phyloP scores from a whole-genome alignment of 2,329 filamentous ascomycete species.

The Beauveria sp. region DNA sequence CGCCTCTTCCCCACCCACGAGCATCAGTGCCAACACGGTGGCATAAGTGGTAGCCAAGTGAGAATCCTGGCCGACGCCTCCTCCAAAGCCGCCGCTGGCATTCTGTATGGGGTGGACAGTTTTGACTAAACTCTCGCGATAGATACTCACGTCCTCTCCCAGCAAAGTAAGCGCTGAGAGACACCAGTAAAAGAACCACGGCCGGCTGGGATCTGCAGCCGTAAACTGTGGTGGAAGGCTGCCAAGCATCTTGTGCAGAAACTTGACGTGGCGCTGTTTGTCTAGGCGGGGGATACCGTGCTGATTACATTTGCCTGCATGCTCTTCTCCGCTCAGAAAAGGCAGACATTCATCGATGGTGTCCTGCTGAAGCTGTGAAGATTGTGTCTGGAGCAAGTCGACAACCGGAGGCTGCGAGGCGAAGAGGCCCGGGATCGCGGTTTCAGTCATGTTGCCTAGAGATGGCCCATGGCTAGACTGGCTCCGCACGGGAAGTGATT shows the following conservation, averaged over 20 bases:
- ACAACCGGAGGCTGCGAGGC: slow-evolving; percentile 51
- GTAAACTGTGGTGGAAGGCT: slow-evolving; percentile 64
- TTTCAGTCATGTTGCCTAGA: neutral
- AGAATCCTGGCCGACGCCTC: slow-evolving; percentile 82
- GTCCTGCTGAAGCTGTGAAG: slow-evolving; percentile 59
- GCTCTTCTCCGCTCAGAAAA: slow-evolving; percentile 51
- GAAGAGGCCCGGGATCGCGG: slow-evolving; percentile 47
- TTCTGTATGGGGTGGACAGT: slow-evolving; percentile 83
- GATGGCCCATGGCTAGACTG: neutral
- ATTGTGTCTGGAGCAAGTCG: slow-evolving; percentile 60
- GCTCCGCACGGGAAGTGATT: neutral
- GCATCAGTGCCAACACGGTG: slow-evolving; percentile 66
- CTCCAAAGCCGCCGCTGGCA: slow-evolving; percentile 75
- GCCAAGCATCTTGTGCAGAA: slow-evolving; percentile 51
- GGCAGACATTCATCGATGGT: slow-evolving; percentile 64
- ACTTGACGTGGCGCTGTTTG: slow-evolving; percentile 52
- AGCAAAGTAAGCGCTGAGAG: slow-evolving; percentile 68
- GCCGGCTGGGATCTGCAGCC: slow-evolving; percentile 74
- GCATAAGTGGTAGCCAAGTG: slow-evolving; percentile 90
- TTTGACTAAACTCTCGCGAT: slow-evolving; percentile 60
- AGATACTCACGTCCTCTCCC: slow-evolving; percentile 63
- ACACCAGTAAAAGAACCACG: slow-evolving; percentile 94
- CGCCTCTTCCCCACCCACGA: slow-evolving; percentile 67
- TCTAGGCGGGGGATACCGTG: slow-evolving; percentile 70
- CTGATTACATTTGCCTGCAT: slow-evolving; percentile 45